Evolutionary conservation across 1,139 yeast genomes (phyloP).

Genomic region (Candida mesenterica): DNA sequence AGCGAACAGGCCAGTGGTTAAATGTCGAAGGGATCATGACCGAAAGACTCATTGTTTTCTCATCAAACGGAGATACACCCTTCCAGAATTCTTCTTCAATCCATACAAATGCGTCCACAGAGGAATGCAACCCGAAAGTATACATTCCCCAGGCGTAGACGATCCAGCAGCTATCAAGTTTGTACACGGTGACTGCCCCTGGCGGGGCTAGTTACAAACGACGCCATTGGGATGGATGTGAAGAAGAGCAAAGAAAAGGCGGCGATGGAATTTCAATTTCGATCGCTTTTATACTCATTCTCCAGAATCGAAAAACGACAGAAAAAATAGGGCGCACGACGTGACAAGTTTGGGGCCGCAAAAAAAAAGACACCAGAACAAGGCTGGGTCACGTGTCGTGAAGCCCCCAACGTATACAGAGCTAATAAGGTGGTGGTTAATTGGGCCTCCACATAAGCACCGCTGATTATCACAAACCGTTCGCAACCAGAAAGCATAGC

Average conservation of each 20-base stretch:
- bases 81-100: conserved; percentile 24
- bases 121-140: conserved; percentile 15
- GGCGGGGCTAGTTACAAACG: conserved; percentile 24
- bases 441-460: too few relatives aligned
- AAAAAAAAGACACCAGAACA: too few relatives aligned
- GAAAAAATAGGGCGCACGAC: too few relatives aligned
- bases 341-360: too few relatives aligned
- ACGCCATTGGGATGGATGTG: conserved; percentile 37
- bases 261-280: too few relatives aligned
- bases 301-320: too few relatives aligned
- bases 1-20: not conserved
- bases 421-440: too few relatives aligned
- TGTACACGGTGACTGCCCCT: conserved; percentile 14
- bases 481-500: too few relatives aligned
- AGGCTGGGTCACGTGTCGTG: too few relatives aligned
- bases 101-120: conserved; percentile 15
- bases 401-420: too few relatives aligned
- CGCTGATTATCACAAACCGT: too few relatives aligned
- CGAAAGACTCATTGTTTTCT: conserved; percentile 42
- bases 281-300: too few relatives aligned
- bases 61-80: conserved; percentile 54
- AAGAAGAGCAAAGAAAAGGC: conserved; percentile 3
- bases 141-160: conserved; percentile 3
- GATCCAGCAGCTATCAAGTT: conserved; percentile 37
- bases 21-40: conserved; percentile 45